These are phyloP conservation scores for Solanum paucissectum DNA, from an alignment of 257 asterid species.

Conservation along the genomic window DNA sequence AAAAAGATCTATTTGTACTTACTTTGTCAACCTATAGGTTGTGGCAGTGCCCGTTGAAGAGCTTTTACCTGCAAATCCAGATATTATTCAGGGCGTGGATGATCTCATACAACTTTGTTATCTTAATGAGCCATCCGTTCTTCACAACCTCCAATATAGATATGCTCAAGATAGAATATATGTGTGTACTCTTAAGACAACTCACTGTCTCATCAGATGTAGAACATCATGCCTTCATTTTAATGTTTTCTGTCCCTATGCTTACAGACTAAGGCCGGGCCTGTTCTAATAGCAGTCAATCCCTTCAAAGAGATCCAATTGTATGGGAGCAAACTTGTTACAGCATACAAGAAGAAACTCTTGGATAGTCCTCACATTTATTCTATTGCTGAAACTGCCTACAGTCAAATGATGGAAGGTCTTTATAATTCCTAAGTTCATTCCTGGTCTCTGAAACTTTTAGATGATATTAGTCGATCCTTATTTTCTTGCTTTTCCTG, in stretches of 20 bases:
- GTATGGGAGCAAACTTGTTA: slow-evolving; percentile 50
- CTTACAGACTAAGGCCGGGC: slow-evolving; percentile 85
- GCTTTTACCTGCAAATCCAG: slow-evolving; percentile 89
- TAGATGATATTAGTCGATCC: not conserved
- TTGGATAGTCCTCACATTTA: slow-evolving; percentile 85
- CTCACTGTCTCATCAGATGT: not conserved
- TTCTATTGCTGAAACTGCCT: slow-evolving; percentile 65
- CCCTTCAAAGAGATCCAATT: slow-evolving; percentile 73
- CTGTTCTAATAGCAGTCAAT: slow-evolving; percentile 75
- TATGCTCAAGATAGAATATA: slow-evolving; percentile 61
- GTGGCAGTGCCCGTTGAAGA: slow-evolving; percentile 43
- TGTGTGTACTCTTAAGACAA: slow-evolving; percentile 30
- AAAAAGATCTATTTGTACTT: not conserved
- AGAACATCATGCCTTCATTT: not conserved
- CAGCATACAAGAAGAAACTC: slow-evolving; percentile 60
- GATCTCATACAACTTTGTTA: slow-evolving; percentile 83
- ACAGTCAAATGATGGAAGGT: slow-evolving; percentile 78
- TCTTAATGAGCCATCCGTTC: slow-evolving; percentile 88
- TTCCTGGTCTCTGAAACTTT: not conserved
- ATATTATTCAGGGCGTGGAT: slow-evolving; percentile 77
- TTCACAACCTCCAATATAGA: slow-evolving; percentile 70
- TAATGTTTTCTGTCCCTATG: slow-evolving; percentile 1
- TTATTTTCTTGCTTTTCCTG: slow-evolving; percentile 2
- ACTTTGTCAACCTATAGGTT: slow-evolving; percentile 32
- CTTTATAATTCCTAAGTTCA: slow-evolving; percentile 7